Evolutionary conservation across 208 protist species (phyloP), one percentile per base, ranked within the genome.

Genomic region (Trypanosoma brucei): DNA sequence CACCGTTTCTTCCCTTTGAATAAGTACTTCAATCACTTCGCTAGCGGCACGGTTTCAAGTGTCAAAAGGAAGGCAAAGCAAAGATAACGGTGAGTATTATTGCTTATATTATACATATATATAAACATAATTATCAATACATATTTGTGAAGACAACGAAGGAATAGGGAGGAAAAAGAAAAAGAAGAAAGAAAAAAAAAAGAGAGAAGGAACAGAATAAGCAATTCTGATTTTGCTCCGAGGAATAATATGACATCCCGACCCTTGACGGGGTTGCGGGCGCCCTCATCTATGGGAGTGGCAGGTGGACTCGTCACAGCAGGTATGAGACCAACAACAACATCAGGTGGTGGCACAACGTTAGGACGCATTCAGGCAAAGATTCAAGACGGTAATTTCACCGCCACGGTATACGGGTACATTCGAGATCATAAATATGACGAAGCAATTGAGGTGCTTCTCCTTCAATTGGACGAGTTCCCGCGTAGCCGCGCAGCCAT

Each of bases 321-420:
- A 22, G 22, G 22, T 22, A 70, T 86, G 68, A 79, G 89, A 33
- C 89, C 86, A 11, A 92, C 80, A 14, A 93, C 89, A 33, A 95
- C 86, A 45, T 80, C 79, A 60, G 89, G 87, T 31, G 92, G 92
- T 49, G 92, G 92, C 53, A 94, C 88, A n/a, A 96, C 92, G 14
- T 79, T 96, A 2, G 92, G 89, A 3, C 84, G 89, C 51, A 92
- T 95, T 34, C 88, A 94, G 72, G 62, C 88, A 0, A 85, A 95
- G 70, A 84, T 96, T 34, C 81, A 94, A 59, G 96, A 98, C 38
- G 97, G 97, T n/a, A 94, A 92, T 34, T 96, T 96, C 65, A 98
- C 97, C n/a, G 75, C 84, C 38, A 95, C 82, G 3, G 84, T 98
- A 3, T 98, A 98, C 73, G 78, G 77, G 34, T 88, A 93, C 65